Evolutionary conservation across 768 basidiomycete genomes (phyloP), one percentile per base, ranked within the genome.

Genomic region (Pleurotus ostreatus): DNA sequence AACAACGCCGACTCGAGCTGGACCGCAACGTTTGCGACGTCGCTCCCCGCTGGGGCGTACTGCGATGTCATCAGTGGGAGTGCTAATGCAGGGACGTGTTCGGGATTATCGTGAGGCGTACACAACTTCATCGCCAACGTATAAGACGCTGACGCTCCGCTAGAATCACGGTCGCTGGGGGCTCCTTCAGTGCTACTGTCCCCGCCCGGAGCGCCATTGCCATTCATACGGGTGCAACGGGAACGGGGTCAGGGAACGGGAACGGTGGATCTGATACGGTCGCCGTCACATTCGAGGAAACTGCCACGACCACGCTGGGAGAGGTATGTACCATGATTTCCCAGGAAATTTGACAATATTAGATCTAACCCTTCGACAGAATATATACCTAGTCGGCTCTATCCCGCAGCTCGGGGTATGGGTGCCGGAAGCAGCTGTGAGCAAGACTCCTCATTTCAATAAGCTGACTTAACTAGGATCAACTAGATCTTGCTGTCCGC

Each of bases 11-110:
- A 85, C 57, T 71, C 72, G 4, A 61, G 68, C 0, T 88, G 87
- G 86, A 79, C 59, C 6, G 53, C 76, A 0, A 80, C 78, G 0
- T 87, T 88, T 65, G 64, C 68, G 15, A 88, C 86, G 0, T 77
- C 80, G 0, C 68, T 88, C 7, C 76, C 85, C 0, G 76, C 68
- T 20, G 86, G 84, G 0, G 65, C 68, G 3, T 88, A 88, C 61
- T 88, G 87, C 67, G 82, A 89, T 65, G 82, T 87, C 16, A 72
- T 86, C 34, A 77, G 74, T 48, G 85, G 85, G 8, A 65, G 61
- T 30, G 71, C 66, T 25, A 66, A 66, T 0, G 59, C 57, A 1
- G 78, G 78, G 1, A 54, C 61, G 1, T 89, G 87, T 65, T 74
- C 78, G 0, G 85, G 84, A 0, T 57, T 69, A 26, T 66, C 70